Base-by-base conservation (phyloP, 192 early-diverging fungal genomes). In the Haplosporangium gracile region DNA sequence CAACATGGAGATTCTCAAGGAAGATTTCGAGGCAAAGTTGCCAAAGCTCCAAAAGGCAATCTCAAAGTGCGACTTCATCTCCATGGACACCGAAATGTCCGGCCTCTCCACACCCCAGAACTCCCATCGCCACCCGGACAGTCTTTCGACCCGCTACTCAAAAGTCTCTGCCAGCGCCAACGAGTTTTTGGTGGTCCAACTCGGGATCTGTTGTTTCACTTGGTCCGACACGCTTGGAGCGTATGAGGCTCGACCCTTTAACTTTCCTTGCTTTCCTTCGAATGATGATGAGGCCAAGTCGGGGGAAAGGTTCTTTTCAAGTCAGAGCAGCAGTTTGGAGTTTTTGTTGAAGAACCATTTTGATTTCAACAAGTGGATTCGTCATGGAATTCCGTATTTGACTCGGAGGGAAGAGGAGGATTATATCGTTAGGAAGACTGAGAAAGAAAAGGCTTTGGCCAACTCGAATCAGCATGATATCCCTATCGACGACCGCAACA, bases 351-450 rank as follows among this genome's bases (percentile, higher is more conserved):
- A 90, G 8, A 94, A 95, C 87, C 89, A 92, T 4, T 98, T 99
- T 88, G 96, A 98, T 78, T 97, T 99, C 57, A 97, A 98, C 89
- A 96, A 97, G 74, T 95, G 96, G 91, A 93, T 97, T 47, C 86
- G 88, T 22, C 82, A 92, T 75, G 97, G 97, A n/a, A 93, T 97
- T 34, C 94, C 96, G 0, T 97, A 93, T 75, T 72, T 94, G 65
- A 96, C 91, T 32, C 88, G 76, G 15, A 87, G 89, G 0, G 93
- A 97, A 65, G 93, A 95, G 68, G 88, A 84, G 36, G 63, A 68
- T 11, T 75, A 82, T 60, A 60, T 82, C 60, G 18, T 72, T 20
- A 26, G 71, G 5, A 81, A 80, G 72, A 55, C 47, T 11, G 74
- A 78, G 45, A 88, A 82, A 29, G 80, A 49, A 15, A 77, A 47